Evolutionary conservation across 306 rosid species (phyloP).

Genomic region (Echinosophora koreensis): DNA sequence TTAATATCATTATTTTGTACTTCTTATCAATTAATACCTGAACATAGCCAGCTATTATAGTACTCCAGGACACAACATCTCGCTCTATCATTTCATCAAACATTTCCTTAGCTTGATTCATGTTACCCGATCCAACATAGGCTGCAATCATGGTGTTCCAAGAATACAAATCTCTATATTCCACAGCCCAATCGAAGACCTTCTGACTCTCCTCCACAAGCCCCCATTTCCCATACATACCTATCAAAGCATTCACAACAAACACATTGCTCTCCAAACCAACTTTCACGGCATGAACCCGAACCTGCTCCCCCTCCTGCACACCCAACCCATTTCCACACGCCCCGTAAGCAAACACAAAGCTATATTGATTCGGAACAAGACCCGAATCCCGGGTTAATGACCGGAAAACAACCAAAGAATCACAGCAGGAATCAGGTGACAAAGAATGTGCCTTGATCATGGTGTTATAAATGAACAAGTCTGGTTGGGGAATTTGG

Average conservation of each 20-base stretch:
- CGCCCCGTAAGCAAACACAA: conserved; percentile 63
- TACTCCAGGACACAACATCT: conserved; percentile 78
- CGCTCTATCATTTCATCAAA: conserved; percentile 63
- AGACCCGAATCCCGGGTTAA: conserved; percentile 43
- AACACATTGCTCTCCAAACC: conserved; percentile 67
- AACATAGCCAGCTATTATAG: conserved; percentile 73
- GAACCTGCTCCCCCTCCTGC: conserved; percentile 64
- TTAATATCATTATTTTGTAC: background rate
- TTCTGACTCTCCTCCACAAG: conserved; percentile 53
- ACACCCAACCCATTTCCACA: conserved; percentile 66
- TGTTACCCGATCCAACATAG: conserved; percentile 54
- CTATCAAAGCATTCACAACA: conserved; percentile 69
- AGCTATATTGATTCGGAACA: conserved; percentile 58
- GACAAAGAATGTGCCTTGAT: conserved; percentile 63
- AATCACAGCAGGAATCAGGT: conserved; percentile 48
- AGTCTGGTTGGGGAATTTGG: conserved; percentile 62
- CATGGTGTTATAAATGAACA: conserved; percentile 65
- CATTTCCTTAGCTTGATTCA: conserved; percentile 56
- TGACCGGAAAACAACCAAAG: conserved; percentile 46
- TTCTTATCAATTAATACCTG: conserved; percentile 59
- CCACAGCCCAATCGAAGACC: conserved; percentile 54
- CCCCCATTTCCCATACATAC: conserved; percentile 68
- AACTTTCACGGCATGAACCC: conserved; percentile 56
- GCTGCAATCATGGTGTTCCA: conserved; percentile 76
- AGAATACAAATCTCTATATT: conserved; percentile 61